phyloP scores from a whole-genome alignment of 164 flowering plant species.

The Sextonia rubra region DNA sequence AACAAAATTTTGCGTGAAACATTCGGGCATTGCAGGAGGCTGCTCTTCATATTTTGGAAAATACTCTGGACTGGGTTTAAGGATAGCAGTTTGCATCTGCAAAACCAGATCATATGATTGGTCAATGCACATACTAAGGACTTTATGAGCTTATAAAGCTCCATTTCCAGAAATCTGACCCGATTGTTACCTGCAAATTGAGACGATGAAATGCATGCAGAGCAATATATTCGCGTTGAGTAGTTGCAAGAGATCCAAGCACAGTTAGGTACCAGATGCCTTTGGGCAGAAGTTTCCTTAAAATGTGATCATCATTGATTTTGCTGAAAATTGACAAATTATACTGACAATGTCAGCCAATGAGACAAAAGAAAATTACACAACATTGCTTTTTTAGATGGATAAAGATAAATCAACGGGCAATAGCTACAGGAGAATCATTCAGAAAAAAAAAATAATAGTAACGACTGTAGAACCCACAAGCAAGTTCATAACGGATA shows the following conservation, averaged over 20 bases:
- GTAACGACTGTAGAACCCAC: no score
- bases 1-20: conserved; percentile 83
- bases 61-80: conserved; percentile 85
- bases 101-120: conserved; percentile 1
- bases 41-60: conserved; percentile 93
- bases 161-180: not conserved
- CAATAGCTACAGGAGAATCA: not conserved
- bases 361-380: not conserved
- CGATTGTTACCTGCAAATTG: conserved; percentile 56
- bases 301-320: conserved; percentile 60
- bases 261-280: conserved; percentile 77
- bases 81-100: conserved; percentile 97
- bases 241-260: conserved; percentile 93
- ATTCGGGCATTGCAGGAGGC: conserved; percentile 94
- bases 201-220: conserved; percentile 94
- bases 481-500: no score
- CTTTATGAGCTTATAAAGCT: not conserved
- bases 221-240: conserved; percentile 92
- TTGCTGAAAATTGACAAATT: conserved; percentile 34
- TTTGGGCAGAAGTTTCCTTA: conserved; percentile 68
- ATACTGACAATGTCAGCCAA: not conserved
- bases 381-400: not conserved
- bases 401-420: not conserved
- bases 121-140: not conserved
- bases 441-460: not conserved